These are phyloP conservation scores for Podosphaera xanthii DNA, from an alignment of 2,329 filamentous ascomycete species.

Conservation along the genomic window DNA sequence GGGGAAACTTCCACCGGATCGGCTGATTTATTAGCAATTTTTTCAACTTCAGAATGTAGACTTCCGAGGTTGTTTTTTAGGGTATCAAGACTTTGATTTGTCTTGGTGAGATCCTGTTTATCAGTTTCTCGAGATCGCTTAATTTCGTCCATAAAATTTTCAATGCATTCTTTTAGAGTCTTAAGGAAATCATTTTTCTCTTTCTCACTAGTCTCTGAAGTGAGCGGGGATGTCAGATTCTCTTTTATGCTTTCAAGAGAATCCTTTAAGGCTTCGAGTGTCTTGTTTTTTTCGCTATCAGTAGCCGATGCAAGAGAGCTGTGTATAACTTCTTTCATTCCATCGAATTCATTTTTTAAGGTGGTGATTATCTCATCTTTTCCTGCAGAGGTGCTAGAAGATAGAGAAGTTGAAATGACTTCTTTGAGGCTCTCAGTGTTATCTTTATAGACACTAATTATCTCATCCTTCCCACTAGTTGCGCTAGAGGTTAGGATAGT, in stretches of 20 bases:
- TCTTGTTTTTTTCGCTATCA: constrained; percentile 14
- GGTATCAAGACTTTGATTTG: constrained; percentile 37
- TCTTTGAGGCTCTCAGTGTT: constrained; percentile 46
- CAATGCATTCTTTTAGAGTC: constrained; percentile 36
- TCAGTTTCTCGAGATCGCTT: not conserved
- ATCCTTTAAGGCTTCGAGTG: not conserved
- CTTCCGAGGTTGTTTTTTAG: constrained; percentile 65
- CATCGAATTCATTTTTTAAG: constrained; percentile 54
- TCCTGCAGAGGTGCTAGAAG: constrained; percentile 20
- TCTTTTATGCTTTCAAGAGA: constrained; percentile 20
- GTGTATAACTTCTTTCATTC: constrained; percentile 32
- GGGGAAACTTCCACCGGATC: constrained; percentile 43
- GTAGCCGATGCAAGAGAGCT: constrained; percentile 24
- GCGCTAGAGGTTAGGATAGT: constrained; percentile 21
- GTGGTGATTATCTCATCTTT: constrained; percentile 71
- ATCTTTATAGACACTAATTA: constrained; percentile 42
- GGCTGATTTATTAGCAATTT: constrained; percentile 51
- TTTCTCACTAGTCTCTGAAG: not conserved
- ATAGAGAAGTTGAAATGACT: constrained; percentile 23
- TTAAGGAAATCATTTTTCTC: constrained; percentile 28
- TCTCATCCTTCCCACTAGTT: constrained; percentile 38
- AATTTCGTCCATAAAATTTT: not conserved
- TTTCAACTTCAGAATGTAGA: constrained; percentile 55
- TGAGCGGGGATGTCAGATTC: constrained; percentile 11
- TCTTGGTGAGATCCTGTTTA: not conserved